Evolutionary conservation across 192 early-diverging fungal genomes (phyloP), one percentile per base, ranked within the genome.

Genomic region (Gaertneriomyces sp.): DNA sequence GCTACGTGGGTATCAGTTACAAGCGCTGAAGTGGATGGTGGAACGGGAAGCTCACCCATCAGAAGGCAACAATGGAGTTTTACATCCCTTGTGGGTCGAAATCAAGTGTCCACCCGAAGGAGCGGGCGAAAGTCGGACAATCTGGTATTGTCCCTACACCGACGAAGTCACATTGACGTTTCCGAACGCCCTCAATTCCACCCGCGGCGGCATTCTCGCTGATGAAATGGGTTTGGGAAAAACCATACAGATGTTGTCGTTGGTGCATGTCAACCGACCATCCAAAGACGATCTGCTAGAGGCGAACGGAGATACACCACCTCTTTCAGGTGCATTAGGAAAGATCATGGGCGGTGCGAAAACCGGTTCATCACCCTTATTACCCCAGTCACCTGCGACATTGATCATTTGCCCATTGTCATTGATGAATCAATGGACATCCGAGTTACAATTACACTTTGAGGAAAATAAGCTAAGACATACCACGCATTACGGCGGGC

Each of bases 201-300:
- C 65, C 14, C 51, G 58, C 10, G 77, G 74, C 12, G 77, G 77
- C 0, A 79, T 79, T 60, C 52, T 79, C 1, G 77, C 77, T 0
- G 77, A 74, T 65, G 74, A 79, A 55, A 79, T 63, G 73, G 73
- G 72, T 14, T 41, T 76, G 41, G 76, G 76, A 11, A 79, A 79
- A 60, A 78, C 76, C 4, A 49, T 78, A 20, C 65, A 73, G 39
- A 73, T 60, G 12, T 33, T 79, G n/a, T 7, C 66, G n/a, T n/a
- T 79, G 7, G 66, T 79, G 45, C 74, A 77, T 58, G 62, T 63
- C 17, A 70, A 76, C 42, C 64, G 59, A 40, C 54, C 46, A 3
- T 14, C 40, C 12, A n/a, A 14, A 52, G 42, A 43, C 7, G 49
- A 58, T 39, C 49, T 57, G 64, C 42, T 8, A 1, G 11, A 67